Evolutionary conservation across 75 land plant species (phyloP), one percentile per base, ranked within the genome.

Genomic region (Sequoia sempervirens): DNA sequence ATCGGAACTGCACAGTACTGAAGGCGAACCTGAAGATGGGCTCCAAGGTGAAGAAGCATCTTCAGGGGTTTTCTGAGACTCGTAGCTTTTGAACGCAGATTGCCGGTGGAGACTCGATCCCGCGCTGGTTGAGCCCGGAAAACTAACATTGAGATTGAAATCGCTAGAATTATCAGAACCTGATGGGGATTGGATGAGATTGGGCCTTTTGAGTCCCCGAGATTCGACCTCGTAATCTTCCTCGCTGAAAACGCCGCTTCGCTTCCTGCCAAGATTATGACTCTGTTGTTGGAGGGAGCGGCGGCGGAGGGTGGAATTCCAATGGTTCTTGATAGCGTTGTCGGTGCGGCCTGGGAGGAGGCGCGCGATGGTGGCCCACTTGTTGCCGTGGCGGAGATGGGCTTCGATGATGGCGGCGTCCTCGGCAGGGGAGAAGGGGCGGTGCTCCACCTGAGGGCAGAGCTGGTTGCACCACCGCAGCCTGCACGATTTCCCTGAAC

Each of bases 331-430:
- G 76, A 92, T 84, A 3, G 93, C 87, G 86, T 92, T 91, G 87
- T 92, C 93, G 56, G 93, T 92, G 23, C 93, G 90, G n/a, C 93
- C 93, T 2, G 93, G 93, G 1, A 92, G 87, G 14, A 91, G 84
- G 2, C 88, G 30, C 0, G 93, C 91, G 14, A 90, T 90, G 46
- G 90, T 89, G 36, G 91, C 91, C 90, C 91, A 90, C 64, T 90
- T 90, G 88, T 90, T 90, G 12, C 91, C 91, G 45, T 86, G 83
- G 30, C 23, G 54, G 6, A 74, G 54, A 14, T 90, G 91, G 23
- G 90, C 90, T 10, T 52, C 45, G 47, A 90, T 34, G 74, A 89
- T 90, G 69, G 64, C 38, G 45, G 82, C 78, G 34, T 90, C 91
- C 81, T 90, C 91, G 0, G 79, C 85, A 17, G 89, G 53, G 0